A percentile compares a stretch with the other conserved stretches of the same genome.
Conservation (phyloP, 306 rosid species). For the Ormosia emarginata region DNA sequence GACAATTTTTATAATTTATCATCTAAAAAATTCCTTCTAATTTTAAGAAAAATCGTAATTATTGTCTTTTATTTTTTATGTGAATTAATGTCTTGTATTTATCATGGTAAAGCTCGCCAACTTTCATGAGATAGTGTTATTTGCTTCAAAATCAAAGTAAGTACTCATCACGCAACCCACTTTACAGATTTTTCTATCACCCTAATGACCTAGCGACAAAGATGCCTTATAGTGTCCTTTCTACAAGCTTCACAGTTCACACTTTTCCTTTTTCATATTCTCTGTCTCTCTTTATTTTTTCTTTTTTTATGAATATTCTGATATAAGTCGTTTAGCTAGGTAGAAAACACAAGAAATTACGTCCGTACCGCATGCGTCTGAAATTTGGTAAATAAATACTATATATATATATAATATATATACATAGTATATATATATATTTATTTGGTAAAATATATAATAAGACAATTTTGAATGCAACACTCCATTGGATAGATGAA, state of each 20-base stretch:
- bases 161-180: slow-evolving; percentile 25
- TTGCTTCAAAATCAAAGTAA: slow-evolving; percentile 28
- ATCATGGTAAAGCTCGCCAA: background rate
- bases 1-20: background rate
- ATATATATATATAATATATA: no score
- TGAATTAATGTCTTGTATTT: background rate
- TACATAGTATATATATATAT: background rate
- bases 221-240: slow-evolving; percentile 19
- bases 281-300: background rate
- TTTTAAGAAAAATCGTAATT: background rate
- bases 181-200: slow-evolving; percentile 13
- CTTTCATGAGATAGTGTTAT: slow-evolving; percentile 12
- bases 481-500: background rate
- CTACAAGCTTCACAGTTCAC: slow-evolving; percentile 9
- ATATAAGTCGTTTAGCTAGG: background rate
- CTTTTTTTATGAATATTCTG: background rate
- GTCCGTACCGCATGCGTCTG: background rate
- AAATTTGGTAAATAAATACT: background rate
- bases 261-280: slow-evolving; percentile 7
- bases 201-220: slow-evolving; percentile 21
- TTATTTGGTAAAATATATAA: background rate
- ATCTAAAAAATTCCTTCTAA: background rate
- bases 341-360: background rate
- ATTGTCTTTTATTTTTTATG: background rate
- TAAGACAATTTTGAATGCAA: background rate